Evolutionary conservation across 2,329 filamentous ascomycete species (phyloP), one percentile per base, ranked within the genome.

Genomic region (Parastagonospora avenae): DNA sequence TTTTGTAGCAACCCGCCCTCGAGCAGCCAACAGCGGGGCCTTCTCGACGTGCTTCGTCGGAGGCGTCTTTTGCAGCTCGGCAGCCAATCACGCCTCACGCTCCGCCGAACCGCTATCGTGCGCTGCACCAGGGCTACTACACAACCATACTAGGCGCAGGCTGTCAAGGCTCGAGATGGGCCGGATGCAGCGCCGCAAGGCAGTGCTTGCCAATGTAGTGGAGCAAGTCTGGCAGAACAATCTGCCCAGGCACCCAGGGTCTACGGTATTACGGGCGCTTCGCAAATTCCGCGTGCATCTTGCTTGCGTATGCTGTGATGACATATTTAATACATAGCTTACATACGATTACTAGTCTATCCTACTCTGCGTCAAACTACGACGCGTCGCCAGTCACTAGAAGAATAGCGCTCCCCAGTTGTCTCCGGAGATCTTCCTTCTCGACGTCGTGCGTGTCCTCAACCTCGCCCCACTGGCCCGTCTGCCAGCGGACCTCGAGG

Each of bases 401-500:
- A 66, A 97, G 71, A 12, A 96, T 82, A 9, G 91, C 90, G 71
- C 91, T 95, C 11, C 93, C 94, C 52, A 97, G 77, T 77, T 97
- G 94, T 66, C 93, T 83, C 69, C 85, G 84, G 59, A 97, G 63
- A 74, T 99, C 94, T 74, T 96, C 93, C 74, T 87, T 90, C 66
- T 96, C 89, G 1, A 99, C 94, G 79, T 99, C 94, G 76, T 99
- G 94, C 27, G 92, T 96, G 75, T 99, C 92, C 73, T 99, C 94
- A 1, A 99, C 94, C 79, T 96, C 92, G 8, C 94, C 94, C 93
- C 94, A 97, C 75, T 89, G 87, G 27, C 83, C 79, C 1, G 88
- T 95, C 82, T 99, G 94, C 88, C 91, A 97, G 57, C 85, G 82
- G 12, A 96, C 91, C 78, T 99, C 94, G 36, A 95, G 73, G 64